Evolutionary conservation across 257 asterid species (phyloP), one percentile per base, ranked within the genome.

Genomic region (Apocynum venetum): DNA sequence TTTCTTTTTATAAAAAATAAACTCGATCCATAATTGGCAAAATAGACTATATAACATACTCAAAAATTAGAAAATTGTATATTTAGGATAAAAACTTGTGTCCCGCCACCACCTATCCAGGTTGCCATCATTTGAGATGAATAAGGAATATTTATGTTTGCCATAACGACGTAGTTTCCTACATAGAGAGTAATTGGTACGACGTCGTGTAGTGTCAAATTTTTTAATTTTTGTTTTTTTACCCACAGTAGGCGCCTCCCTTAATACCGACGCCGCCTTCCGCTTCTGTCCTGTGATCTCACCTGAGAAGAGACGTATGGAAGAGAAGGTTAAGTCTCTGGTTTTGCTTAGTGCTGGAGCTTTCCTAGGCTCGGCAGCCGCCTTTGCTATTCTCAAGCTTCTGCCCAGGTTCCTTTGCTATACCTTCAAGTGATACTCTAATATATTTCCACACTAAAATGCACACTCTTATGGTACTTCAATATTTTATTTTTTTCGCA

Each of bases 291-390:
- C 68, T 68, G 73, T 36, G 55, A 77, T 53, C 55, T 10, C 63
- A 72, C 38, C 78, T 75, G 52, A 53, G 38, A 57, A 4, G n/a
- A 79, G 48, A 48, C n/a, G 38, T 14, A 92, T 89, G 96, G 92
- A 85, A 61, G 96, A 90, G 77, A 90, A 80, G 82, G 85, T 85
- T 53, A 94, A 88, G 80, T 71, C 77, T 70, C 35, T 90, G 84
- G 85, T 83, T 74, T 76, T 86, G 77, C 75, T 93, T 51, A 94
- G 94, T 71, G 94, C 90, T 17, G 97, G 97, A 75, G 96, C 92
- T 78, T 57, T 91, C 36, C 61, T 92, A 44, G 97, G 98, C 60
- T 90, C 97, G 51, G 90, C 87, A 55, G 90, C 96, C 47, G 89
- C 97, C 46, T 60, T 89, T 31, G 91, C 94, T 69, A 43, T 90